Percentiles rank a stretch among this genome's conserved stretches.
Conservation (phyloP, 768 basidiomycete species). For the Trametes gibbosa region DNA sequence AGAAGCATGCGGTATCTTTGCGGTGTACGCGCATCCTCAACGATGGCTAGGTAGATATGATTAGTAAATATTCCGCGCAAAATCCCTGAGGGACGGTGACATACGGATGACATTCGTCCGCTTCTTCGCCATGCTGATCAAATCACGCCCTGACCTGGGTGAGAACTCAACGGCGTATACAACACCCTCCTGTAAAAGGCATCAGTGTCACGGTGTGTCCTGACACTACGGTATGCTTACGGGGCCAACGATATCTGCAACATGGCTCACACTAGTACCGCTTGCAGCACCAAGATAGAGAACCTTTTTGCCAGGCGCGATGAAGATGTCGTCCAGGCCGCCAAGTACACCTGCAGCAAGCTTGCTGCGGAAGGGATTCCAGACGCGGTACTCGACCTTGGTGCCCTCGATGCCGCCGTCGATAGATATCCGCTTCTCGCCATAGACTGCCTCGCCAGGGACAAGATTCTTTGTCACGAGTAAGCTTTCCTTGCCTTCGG, state of each 20-base stretch:
- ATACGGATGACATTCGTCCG: constrained; percentile 97
- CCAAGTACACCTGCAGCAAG: constrained; percentile 95
- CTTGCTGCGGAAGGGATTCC: constrained; percentile 99
- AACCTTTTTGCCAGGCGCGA: constrained; percentile 92
- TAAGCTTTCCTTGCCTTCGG: constrained; percentile 95
- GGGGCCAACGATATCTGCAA: constrained; percentile 97
- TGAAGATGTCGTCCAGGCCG: constrained; percentile 91
- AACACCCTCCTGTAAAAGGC: constrained; percentile 69
- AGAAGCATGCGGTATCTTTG: constrained; percentile 97
- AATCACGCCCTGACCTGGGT: constrained; percentile 90
- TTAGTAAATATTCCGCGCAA: background rate
- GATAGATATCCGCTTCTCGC: constrained; percentile 94
- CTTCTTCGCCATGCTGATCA: constrained; percentile 99
- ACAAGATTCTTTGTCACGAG: constrained; percentile 97
- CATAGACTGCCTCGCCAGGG: constrained; percentile 97
- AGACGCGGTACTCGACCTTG: constrained; percentile 96
- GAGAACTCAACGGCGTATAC: constrained; percentile 99
- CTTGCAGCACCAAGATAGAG: constrained; percentile 97
- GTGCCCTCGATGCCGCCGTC: constrained; percentile 72
- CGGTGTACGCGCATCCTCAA: constrained; percentile 96
- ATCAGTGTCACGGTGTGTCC: background rate
- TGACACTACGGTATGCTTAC: constrained; percentile 42
- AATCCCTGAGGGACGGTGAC: constrained; percentile 30
- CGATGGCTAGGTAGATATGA: constrained; percentile 60
- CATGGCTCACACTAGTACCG: constrained; percentile 97